These are phyloP conservation scores for Sclerotinia subarctica DNA, from an alignment of 2,329 filamentous ascomycete species.

Conservation along the genomic window DNA sequence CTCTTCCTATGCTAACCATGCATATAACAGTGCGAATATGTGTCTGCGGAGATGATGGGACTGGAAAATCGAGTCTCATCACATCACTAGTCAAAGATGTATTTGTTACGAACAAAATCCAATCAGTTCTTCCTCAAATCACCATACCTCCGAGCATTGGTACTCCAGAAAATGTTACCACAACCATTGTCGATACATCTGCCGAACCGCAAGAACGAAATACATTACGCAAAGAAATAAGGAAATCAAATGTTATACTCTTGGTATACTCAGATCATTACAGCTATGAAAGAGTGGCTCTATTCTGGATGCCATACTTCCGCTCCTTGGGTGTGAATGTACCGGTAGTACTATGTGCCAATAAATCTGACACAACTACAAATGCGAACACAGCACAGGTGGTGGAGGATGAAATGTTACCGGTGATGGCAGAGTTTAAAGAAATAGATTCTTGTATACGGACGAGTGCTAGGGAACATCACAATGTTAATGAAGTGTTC, in stretches of 20 bases:
- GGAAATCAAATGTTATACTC: conserved; percentile 94
- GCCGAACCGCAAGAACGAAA: conserved; percentile 90
- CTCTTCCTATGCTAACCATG: conserved; percentile 21
- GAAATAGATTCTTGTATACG: conserved; percentile 98
- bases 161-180: conserved; percentile 94
- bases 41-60: conserved; percentile 93
- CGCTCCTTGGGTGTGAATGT: conserved; percentile 97
- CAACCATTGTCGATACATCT: conserved; percentile 95
- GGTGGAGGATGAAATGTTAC: conserved; percentile 94
- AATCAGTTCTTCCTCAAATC: conserved; percentile 88
- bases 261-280: conserved; percentile 98
- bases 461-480: conserved; percentile 85
- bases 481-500: conserved; percentile 94
- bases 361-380: conserved; percentile 86
- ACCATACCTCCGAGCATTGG: conserved; percentile 91
- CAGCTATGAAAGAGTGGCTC: conserved; percentile 92
- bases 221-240: conserved; percentile 86
- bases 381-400: conserved; percentile 77
- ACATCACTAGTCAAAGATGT: conserved; percentile 95
- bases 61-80: conserved; percentile 91
- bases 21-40: conserved; percentile 73
- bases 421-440: conserved; percentile 97
- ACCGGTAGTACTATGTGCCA: conserved; percentile 92
- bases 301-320: conserved; percentile 99
- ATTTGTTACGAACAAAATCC: conserved; percentile 94